These are phyloP conservation scores for Porodaedalea pini DNA, from an alignment of 1,284 basidiomycete genomes.

Conservation along the genomic window DNA sequence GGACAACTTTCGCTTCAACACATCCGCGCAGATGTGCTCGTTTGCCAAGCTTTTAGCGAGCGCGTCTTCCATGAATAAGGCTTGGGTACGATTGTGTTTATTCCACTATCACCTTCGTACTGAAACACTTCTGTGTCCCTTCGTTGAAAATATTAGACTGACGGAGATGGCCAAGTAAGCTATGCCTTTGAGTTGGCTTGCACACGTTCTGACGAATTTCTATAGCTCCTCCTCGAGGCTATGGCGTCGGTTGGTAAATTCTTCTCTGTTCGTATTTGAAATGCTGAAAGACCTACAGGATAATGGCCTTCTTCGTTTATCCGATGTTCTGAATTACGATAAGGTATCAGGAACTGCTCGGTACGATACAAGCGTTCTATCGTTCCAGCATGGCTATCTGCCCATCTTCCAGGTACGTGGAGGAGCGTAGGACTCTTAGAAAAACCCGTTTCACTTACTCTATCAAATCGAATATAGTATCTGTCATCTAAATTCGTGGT, in stretches of 20 bases:
- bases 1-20: conserved; percentile 44
- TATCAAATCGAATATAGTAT: conserved; percentile 45
- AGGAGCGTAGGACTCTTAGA: not conserved
- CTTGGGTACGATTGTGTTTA: conserved; percentile 44
- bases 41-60: conserved; percentile 49
- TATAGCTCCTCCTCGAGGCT: conserved; percentile 41
- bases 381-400: conserved; percentile 59
- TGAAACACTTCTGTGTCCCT: conserved; percentile 4
- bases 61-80: conserved; percentile 42
- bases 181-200: not conserved
- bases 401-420: conserved; percentile 51
- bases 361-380: conserved; percentile 37
- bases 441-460: not conserved
- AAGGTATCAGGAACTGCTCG: conserved; percentile 40
- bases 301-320: conserved; percentile 49
- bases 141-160: conserved; percentile 40
- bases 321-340: conserved; percentile 48
- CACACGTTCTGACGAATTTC: conserved; percentile 8
- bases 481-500: conserved; percentile 60
- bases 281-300: conserved; percentile 32
- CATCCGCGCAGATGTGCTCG: conserved; percentile 40
- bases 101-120: not conserved
- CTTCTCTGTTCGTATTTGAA: not conserved
- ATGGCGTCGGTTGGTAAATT: conserved; percentile 38
- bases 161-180: conserved; percentile 51